These are phyloP conservation scores for Saccharum hybrid DNA, from an alignment of 202 grass and related monocot species.

Conservation along the genomic window DNA sequence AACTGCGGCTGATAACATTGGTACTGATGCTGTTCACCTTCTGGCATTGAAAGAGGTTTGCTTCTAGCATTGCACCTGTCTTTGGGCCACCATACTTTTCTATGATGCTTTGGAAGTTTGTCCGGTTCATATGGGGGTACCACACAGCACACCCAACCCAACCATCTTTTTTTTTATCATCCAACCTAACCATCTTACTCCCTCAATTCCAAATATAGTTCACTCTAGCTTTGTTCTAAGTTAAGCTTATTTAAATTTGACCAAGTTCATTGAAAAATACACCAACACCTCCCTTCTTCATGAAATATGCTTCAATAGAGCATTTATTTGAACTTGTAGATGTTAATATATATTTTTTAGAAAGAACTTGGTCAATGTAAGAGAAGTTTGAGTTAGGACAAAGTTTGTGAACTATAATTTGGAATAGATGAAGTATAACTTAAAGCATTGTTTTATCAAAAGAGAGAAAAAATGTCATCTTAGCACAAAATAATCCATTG, in stretches of 20 bases:
- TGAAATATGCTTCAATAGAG: not conserved
- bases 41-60: slow-evolving; percentile 95
- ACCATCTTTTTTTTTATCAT: too few relatives aligned
- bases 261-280: not conserved
- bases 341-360: not conserved
- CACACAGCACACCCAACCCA: not conserved
- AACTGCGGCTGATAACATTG: slow-evolving; percentile 71
- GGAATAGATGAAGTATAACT: not conserved
- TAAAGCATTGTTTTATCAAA: not conserved
- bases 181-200: slow-evolving; percentile 26
- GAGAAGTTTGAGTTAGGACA: not conserved
- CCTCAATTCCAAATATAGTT: not conserved
- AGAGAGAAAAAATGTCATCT: not conserved
- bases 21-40: slow-evolving; percentile 87
- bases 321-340: not conserved
- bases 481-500: not conserved
- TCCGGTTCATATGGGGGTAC: not conserved
- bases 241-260: not conserved
- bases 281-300: not conserved
- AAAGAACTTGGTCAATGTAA: not conserved
- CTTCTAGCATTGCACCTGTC: slow-evolving; percentile 29
- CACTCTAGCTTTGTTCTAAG: not conserved
- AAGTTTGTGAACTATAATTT: not conserved
- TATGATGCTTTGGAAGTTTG: slow-evolving; percentile 37
- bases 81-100: slow-evolving; percentile 25